Conservation (phyloP, 768 basidiomycete genomes). For the Hypholoma fasciculare region DNA sequence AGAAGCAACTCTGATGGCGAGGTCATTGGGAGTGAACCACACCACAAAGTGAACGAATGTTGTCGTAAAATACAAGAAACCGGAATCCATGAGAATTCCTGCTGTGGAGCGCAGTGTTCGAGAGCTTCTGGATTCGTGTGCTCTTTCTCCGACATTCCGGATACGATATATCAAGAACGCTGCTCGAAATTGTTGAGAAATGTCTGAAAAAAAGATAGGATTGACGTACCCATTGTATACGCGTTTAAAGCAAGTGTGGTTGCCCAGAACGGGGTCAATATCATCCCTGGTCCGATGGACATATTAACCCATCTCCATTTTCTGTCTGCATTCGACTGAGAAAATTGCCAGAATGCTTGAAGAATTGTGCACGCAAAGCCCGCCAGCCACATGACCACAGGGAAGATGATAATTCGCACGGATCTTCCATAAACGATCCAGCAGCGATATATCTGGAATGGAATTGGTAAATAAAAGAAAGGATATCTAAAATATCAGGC, state of each 20-base stretch:
- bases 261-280: constrained; percentile 7
- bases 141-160: background rate
- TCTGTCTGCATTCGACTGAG: background rate
- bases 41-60: constrained; percentile 2
- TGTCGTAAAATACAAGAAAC: constrained; percentile 1
- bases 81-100: constrained; percentile 1
- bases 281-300: constrained; percentile 6
- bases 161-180: background rate
- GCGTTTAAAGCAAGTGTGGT: constrained; percentile 1
- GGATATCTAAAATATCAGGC: background rate
- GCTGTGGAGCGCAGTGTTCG: background rate
- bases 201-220: background rate
- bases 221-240: constrained; percentile 1
- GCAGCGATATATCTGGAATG: constrained; percentile 2
- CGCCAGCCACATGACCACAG: background rate
- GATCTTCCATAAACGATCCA: constrained; percentile 4
- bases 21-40: constrained; percentile 7
- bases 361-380: constrained; percentile 2
- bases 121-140: background rate
- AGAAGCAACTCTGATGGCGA: constrained; percentile 5
- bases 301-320: constrained; percentile 6
- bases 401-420: background rate
- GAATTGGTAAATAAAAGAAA: background rate
- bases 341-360: constrained; percentile 3
- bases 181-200: background rate